Base-by-base conservation (phyloP, 306 rosid species). In the Inga laurina region DNA sequence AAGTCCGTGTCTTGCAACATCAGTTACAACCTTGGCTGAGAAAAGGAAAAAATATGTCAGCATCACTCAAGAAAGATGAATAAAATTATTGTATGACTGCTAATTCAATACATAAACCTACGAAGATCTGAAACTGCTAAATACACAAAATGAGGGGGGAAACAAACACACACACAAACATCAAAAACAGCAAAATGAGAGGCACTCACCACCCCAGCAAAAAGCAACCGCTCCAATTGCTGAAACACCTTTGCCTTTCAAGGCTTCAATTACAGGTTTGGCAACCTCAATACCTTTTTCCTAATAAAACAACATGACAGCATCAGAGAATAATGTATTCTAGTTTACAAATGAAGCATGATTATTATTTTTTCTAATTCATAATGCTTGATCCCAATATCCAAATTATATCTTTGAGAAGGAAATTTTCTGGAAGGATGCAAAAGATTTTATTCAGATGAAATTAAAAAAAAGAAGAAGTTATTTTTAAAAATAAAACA, bases 151-250 rank as follows among this genome's bases (percentile, higher is more conserved):
- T 45, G 51, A n/a, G 59, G 1, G 8, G 1, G 37, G 15, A n/a
- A 48, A 18, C 21, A 4, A 15, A 15, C 3, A 0, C 0, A 18
- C 15, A 59, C 21, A 78, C 52, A 75, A 56, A 65, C 32, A 69
- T 1, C 18, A 35, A 75, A 70, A 46, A 69, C 15, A 48, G 76
- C 37, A 80, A 30, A 64, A 48, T 48, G 39, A 65, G 65, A 82
- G 49, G 82, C 30, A 82, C 91, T 87, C 85, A 91, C 97, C 98
- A 37, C 98, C 98, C 97, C 97, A 94, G 79, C 97, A 93, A 80
- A 90, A 87, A 74, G 93, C 94, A 11, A 69, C 97, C 61, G 93
- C 94, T n/a, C 97, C 95, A 0, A 93, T 56, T 12, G 92, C 87
- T 46, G 92, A 84, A 85, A 92, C 67, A 71, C 94, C 94, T 85